Percentiles rank a stretch among this genome's conserved stretches.
phyloP scores from a whole-genome alignment of 2,329 filamentous ascomycete species.

The Aspergillus sp. region DNA sequence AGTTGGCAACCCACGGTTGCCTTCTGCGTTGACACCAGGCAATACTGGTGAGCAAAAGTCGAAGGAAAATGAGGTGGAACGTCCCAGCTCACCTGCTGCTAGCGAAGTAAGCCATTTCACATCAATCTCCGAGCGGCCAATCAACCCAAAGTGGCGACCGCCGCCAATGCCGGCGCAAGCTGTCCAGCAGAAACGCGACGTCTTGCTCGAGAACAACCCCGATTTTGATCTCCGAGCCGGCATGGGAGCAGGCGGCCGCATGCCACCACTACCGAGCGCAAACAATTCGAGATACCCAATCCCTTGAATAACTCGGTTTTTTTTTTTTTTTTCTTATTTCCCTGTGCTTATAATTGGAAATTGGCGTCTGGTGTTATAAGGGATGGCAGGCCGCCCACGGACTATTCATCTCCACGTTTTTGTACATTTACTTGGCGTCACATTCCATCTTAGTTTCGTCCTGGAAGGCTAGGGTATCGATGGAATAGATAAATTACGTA shows the following conservation, averaged over 20 bases:
- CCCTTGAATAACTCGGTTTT: constrained; percentile 16
- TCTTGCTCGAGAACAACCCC: constrained; percentile 76
- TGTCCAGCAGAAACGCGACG: constrained; percentile 62
- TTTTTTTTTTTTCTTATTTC: neutral
- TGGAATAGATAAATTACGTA: neutral
- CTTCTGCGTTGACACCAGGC: constrained; percentile 41
- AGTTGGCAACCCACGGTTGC: constrained; percentile 28
- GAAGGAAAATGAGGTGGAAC: constrained; percentile 57
- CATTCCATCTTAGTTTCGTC: neutral
- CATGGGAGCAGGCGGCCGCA: constrained; percentile 24
- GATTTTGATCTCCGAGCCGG: constrained; percentile 72
- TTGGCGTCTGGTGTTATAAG: constrained; percentile 4
- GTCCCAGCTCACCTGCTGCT: constrained; percentile 68
- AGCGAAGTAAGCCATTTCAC: constrained; percentile 86
- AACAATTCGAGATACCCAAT: constrained; percentile 26
- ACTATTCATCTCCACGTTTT: neutral
- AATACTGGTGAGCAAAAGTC: constrained; percentile 39
- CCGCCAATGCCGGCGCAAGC: constrained; percentile 47
- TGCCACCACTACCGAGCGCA: constrained; percentile 26
- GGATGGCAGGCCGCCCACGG: neutral
- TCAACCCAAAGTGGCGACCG: constrained; percentile 81
- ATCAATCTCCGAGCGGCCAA: constrained; percentile 79
- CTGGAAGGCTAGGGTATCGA: neutral
- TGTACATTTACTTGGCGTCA: neutral
- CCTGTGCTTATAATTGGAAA: neutral